Conservation (phyloP, 2,329 filamentous ascomycete genomes). For the Hypoxylon sp. region DNA sequence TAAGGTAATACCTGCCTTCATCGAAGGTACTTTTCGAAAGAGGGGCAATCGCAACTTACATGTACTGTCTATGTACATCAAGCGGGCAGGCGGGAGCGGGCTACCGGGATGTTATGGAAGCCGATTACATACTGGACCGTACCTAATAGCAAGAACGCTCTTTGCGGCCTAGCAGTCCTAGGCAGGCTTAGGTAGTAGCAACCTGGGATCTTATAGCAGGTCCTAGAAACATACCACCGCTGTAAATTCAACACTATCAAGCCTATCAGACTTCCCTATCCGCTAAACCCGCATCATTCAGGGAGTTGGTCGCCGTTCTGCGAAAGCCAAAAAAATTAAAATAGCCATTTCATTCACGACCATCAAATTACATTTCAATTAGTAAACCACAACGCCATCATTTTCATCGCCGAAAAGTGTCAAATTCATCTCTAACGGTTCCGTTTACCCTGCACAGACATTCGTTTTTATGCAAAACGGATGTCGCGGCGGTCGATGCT, state of each 20-base stretch:
- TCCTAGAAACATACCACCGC: conserved; percentile 12
- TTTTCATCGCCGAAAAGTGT: conserved; percentile 49
- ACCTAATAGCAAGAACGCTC: no score
- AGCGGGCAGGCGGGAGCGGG: no score
- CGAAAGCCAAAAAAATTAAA: conserved; percentile 41
- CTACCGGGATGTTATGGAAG: no score
- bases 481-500: conserved; percentile 74
- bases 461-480: conserved; percentile 72
- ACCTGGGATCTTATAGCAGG: conserved; percentile 2
- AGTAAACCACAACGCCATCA: conserved; percentile 46
- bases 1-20: no score
- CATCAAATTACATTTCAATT: conserved; percentile 43
- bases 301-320: conserved; percentile 12
- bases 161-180: no score
- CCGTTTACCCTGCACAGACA: conserved; percentile 52
- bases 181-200: conserved; percentile 18
- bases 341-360: conserved; percentile 26
- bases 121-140: no score
- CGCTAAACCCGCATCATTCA: conserved; percentile 14
- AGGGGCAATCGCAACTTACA: conserved; percentile 13
- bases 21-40: not conserved
- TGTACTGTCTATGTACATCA: no score
- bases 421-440: conserved; percentile 45
- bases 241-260: conserved; percentile 15
- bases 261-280: conserved; percentile 9